Conservation (phyloP, 2,329 filamentous ascomycete species). For the Ophiocordyceps camponoti-leonardi region DNA sequence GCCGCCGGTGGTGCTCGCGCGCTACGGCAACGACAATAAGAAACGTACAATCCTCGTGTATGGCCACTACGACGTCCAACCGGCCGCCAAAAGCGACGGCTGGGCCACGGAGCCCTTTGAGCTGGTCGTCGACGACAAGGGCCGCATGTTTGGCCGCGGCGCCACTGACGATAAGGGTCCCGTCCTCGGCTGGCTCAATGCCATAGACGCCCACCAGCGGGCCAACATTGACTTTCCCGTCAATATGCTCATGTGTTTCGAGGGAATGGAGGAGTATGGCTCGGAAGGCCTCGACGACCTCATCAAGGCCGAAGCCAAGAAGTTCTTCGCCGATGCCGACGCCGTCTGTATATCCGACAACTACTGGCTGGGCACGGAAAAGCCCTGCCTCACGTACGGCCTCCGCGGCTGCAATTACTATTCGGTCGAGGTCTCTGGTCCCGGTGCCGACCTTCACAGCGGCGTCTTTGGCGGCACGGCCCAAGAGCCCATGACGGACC, state of each 20-base stretch:
- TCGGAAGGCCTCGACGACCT: conserved; percentile 93
- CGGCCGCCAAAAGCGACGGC: conserved; percentile 79
- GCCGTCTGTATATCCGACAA: conserved; percentile 98
- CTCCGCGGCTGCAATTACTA: conserved; percentile 98
- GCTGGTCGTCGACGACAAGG: conserved; percentile 73
- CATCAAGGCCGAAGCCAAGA: conserved; percentile 78
- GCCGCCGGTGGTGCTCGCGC: conserved; percentile 78
- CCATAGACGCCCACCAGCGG: conserved; percentile 94
- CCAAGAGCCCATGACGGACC: conserved; percentile 96
- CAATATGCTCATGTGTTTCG: conserved; percentile 97
- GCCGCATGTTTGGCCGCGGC: conserved; percentile 89
- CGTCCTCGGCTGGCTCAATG: conserved; percentile 92
- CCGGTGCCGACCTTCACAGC: conserved; percentile 85
- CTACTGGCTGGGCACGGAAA: conserved; percentile 98
- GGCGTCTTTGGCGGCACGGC: conserved; percentile 94
- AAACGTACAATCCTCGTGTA: conserved; percentile 96
- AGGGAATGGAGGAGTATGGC: conserved; percentile 99
- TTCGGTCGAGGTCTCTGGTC: conserved; percentile 75
- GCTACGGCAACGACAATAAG: conserved; percentile 80
- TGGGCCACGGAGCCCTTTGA: conserved; percentile 94
- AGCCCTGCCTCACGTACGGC: conserved; percentile 94
- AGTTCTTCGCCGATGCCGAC: conserved; percentile 89
- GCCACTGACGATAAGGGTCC: conserved; percentile 97
- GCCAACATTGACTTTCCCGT: conserved; percentile 89
- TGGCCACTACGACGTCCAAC: conserved; percentile 97